Percentiles rank a stretch among this genome's conserved stretches.
These are phyloP conservation scores for Saccharomyces hybrid DNA, from an alignment of 1,139 yeast genomes.

Conservation along the genomic window DNA sequence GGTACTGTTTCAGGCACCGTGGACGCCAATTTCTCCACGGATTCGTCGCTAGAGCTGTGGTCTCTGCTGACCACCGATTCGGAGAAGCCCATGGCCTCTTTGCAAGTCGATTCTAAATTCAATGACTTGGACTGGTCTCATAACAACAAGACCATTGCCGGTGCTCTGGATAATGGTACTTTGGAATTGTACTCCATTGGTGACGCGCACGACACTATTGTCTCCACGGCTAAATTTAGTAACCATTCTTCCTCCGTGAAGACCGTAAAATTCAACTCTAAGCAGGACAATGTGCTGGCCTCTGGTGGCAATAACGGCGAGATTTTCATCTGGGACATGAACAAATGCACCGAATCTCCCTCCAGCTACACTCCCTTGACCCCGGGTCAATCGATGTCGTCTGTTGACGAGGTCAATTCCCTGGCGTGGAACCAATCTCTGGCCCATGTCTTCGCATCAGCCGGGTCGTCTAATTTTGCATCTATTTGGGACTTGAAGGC, in stretches of 20 bases:
- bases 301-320: slow-evolving; percentile 87
- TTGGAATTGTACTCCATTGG: slow-evolving; percentile 56
- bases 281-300: slow-evolving; percentile 64
- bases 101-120: slow-evolving; percentile 50
- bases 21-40: slow-evolving; percentile 76
- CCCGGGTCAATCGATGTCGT: slow-evolving; percentile 76
- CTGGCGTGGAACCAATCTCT: slow-evolving; percentile 87
- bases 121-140: slow-evolving; percentile 80
- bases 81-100: slow-evolving; percentile 46
- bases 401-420: slow-evolving; percentile 72
- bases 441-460: slow-evolving; percentile 83
- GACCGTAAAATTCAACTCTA: slow-evolving; percentile 69
- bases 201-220: slow-evolving; percentile 47
- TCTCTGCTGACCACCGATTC: slow-evolving; percentile 44
- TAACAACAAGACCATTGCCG: slow-evolving; percentile 66
- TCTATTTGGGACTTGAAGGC: slow-evolving; percentile 92
- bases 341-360: slow-evolving; percentile 34
- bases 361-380: slow-evolving; percentile 45
- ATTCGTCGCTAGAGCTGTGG: slow-evolving; percentile 73
- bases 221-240: slow-evolving; percentile 42
- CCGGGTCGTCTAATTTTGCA: slow-evolving; percentile 74
- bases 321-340: slow-evolving; percentile 82
- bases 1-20: slow-evolving; percentile 95
- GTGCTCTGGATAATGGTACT: slow-evolving; percentile 79
- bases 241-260: slow-evolving; percentile 68